Base-by-base conservation (phyloP, 176 grass and related monocot species). In the Otatea glauca region DNA sequence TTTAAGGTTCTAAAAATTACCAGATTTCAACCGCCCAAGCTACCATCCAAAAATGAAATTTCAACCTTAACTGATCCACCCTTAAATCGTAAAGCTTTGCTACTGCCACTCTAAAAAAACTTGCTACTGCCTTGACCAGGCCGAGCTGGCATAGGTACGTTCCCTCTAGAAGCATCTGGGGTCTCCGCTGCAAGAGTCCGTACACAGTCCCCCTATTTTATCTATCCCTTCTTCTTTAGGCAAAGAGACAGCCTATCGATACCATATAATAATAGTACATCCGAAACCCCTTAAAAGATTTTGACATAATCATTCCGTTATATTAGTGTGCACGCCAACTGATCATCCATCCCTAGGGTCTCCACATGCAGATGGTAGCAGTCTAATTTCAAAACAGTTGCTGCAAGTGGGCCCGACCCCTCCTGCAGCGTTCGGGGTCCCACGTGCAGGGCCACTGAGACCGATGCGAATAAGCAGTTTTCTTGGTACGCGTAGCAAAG, bases 151-250 rank as follows among this genome's bases (percentile, higher is more conserved):
- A 15, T 27, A 68, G 0, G 18, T 21, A 56, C 2, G 18, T 60
- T 34, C 42, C 4, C 21, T 21, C 86, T 17, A 6, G 73, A 65
- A 83, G 44, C 43, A 5, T 65, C 80, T 29, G 7, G 79, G n/a
- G 72, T 15, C 43, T 62, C 79, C 17, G 3, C 10, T 0, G 1
- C 8, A 23, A 23, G 9, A 0, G 45, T 54, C 73, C 65, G 53
- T 77, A 82, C 72, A 68, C 13, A 2, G 5, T 16, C 9, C 32
- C 4, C 9, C 45, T 79, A 50, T 17, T 7, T 3, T 47, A 58
- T 21, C 74, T 60, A n/a, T n/a, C n/a, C n/a, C 44, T 27, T n/a
- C 58, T 15, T 44, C 75, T 2, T 24, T n/a, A 42, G 42, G n/a
- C n/a, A n/a, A n/a, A n/a, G n/a, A n/a, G n/a, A n/a, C n/a, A n/a